Conservation (phyloP, 116 monocot genomes). For the Dioscorea cayenensis region DNA sequence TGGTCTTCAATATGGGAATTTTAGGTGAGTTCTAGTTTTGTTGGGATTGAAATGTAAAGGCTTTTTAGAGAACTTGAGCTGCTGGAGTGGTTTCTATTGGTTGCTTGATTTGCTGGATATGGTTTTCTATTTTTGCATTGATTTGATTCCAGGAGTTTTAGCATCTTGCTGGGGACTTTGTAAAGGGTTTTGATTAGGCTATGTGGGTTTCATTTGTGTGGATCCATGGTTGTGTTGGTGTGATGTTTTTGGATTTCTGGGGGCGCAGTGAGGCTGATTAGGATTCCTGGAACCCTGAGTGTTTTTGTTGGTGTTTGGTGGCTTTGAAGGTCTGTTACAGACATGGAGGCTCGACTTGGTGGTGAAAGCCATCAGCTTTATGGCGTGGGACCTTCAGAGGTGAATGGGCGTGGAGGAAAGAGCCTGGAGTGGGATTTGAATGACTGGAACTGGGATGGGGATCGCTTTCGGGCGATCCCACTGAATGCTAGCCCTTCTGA, state of each 20-base stretch:
- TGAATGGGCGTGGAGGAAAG: constrained; percentile 35
- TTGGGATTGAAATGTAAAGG: background rate
- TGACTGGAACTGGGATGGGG: constrained; percentile 81
- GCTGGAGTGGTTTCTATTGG: background rate
- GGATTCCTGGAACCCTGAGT: background rate
- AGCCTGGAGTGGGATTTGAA: constrained; percentile 66
- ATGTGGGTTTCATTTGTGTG: constrained; percentile 52
- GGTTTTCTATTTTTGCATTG: background rate
- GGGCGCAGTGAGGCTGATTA: constrained; percentile 48
- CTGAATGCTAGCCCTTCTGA: constrained; percentile 24
- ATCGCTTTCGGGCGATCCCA: constrained; percentile 54
- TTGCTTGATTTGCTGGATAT: background rate
- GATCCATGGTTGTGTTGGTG: constrained; percentile 33
- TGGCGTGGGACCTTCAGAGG: constrained; percentile 17
- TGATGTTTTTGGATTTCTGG: constrained; percentile 53
- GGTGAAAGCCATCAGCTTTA: constrained; percentile 23
- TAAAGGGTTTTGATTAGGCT: background rate
- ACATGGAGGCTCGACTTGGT: constrained; percentile 51
- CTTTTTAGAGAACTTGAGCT: background rate
- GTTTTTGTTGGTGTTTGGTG: constrained; percentile 3
- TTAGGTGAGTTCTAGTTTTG: background rate
- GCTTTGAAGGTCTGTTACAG: background rate
- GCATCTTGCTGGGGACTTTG: background rate
- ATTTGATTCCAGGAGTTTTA: background rate
- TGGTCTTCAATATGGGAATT: background rate